Evolutionary conservation across 805 yeast genomes (phyloP).

Genomic region (Ogataea neopini): DNA sequence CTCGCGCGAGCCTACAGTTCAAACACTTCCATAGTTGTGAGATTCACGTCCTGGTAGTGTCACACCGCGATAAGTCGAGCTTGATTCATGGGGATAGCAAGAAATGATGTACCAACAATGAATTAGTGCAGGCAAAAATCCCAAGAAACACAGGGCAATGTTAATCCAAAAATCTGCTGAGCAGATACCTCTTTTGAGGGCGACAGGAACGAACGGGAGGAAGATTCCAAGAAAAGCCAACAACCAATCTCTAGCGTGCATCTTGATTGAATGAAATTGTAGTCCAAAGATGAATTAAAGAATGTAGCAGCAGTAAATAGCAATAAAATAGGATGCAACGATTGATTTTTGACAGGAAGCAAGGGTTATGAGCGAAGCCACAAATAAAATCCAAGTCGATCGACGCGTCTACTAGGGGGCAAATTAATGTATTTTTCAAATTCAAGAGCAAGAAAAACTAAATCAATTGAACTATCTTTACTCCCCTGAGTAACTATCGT

Average conservation of each 20-base stretch:
- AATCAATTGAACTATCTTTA: neutral
- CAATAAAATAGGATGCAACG: neutral
- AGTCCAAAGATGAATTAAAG: too few relatives aligned
- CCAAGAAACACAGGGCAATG: slow-evolving; percentile 66
- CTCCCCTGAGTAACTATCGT: too few relatives aligned
- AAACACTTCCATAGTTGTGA: slow-evolving; percentile 36
- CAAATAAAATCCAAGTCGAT: neutral
- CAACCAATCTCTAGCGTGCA: slow-evolving; percentile 51
- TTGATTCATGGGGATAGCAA: slow-evolving; percentile 55
- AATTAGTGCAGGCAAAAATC: slow-evolving; percentile 74
- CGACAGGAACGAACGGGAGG: slow-evolving; percentile 72
- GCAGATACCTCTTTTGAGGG: slow-evolving; percentile 62
- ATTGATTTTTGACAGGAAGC: neutral
- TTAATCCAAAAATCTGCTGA: slow-evolving; percentile 64
- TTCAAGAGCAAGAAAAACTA: too few relatives aligned
- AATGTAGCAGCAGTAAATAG: neutral
- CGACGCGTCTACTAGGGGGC: neutral
- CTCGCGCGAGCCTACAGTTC: neutral
- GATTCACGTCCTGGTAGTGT: slow-evolving; percentile 40
- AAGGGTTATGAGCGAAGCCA: slow-evolving; percentile 1
- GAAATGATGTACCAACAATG: slow-evolving; percentile 81
- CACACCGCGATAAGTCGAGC: slow-evolving; percentile 31
- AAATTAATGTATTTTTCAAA: too few relatives aligned
- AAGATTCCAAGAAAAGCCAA: slow-evolving; percentile 67
- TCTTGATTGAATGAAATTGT: too few relatives aligned